A percentile compares a stretch with the other conserved stretches of the same genome.
Evolutionary conservation across 331 rosid genomes (phyloP).

Genomic region (Quercus tomentella): DNA sequence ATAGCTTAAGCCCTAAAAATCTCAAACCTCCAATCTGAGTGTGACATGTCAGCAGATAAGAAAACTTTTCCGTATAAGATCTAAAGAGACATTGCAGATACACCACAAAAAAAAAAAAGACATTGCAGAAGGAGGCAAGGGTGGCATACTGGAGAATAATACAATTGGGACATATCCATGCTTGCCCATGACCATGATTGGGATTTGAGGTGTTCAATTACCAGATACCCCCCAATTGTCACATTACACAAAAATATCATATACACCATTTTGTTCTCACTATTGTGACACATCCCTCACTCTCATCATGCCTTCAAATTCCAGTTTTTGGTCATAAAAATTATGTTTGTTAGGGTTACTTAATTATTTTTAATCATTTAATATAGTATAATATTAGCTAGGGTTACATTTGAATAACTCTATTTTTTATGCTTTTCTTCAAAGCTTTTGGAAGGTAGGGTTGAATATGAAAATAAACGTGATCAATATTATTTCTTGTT

Average conservation of each 20-base stretch:
- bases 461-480: too few species aligned
- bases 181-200: slow-evolving; percentile 38
- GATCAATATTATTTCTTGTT: too few species aligned
- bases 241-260: neutral
- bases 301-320: too few species aligned
- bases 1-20: slow-evolving; percentile 58
- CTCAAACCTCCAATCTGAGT: slow-evolving; percentile 24
- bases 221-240: slow-evolving; percentile 5
- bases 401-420: too few species aligned
- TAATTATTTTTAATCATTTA: too few species aligned
- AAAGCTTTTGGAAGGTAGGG: too few species aligned
- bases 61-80: slow-evolving; percentile 19
- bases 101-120: too few species aligned
- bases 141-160: slow-evolving; percentile 35
- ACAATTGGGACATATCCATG: slow-evolving; percentile 22
- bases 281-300: neutral
- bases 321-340: too few species aligned
- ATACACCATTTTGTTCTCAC: neutral
- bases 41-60: slow-evolving; percentile 73
- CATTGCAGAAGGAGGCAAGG: slow-evolving; percentile 25
- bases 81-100: slow-evolving; percentile 5
- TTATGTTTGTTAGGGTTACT: too few species aligned
- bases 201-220: slow-evolving; percentile 13
- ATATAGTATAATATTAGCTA: too few species aligned
- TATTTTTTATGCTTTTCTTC: too few species aligned